These are phyloP conservation scores for Babesia bigemina DNA, from an alignment of 169 alveolate genomes.

Conservation along the genomic window DNA sequence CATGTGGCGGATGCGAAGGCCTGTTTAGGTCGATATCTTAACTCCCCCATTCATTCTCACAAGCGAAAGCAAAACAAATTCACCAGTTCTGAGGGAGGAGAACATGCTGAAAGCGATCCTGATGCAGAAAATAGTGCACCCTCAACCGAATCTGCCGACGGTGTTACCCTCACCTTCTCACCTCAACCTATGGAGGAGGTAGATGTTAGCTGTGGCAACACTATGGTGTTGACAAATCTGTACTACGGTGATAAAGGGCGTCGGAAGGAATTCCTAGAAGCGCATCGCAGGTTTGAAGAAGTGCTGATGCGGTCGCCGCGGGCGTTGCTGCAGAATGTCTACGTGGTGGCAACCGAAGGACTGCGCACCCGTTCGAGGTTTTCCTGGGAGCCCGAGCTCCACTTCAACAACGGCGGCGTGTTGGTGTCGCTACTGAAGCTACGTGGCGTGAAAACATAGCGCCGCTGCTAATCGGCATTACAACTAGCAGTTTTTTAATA, in stretches of 20 bases:
- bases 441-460: neutral
- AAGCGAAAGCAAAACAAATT: neutral
- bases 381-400: constrained; percentile 50
- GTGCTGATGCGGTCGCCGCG: constrained; percentile 14
- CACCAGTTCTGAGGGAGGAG: neutral
- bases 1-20: constrained; percentile 17
- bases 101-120: no score
- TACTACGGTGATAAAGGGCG: constrained; percentile 54
- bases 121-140: neutral
- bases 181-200: neutral
- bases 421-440: constrained; percentile 39
- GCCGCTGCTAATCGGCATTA: neutral
- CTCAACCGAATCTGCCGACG: neutral
- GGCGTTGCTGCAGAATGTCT: constrained; percentile 17
- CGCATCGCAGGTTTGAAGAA: constrained; percentile 12
- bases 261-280: constrained; percentile 24
- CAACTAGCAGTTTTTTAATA: constrained; percentile 24
- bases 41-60: neutral
- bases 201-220: neutral
- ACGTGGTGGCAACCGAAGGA: constrained; percentile 47
- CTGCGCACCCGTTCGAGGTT: constrained; percentile 38
- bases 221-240: constrained; percentile 44
- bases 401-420: constrained; percentile 65
- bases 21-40: constrained; percentile 2
- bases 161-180: constrained; percentile 3